These are phyloP conservation scores for Lepidium africanum DNA, from an alignment of 345 rosid species.

Conservation along the genomic window DNA sequence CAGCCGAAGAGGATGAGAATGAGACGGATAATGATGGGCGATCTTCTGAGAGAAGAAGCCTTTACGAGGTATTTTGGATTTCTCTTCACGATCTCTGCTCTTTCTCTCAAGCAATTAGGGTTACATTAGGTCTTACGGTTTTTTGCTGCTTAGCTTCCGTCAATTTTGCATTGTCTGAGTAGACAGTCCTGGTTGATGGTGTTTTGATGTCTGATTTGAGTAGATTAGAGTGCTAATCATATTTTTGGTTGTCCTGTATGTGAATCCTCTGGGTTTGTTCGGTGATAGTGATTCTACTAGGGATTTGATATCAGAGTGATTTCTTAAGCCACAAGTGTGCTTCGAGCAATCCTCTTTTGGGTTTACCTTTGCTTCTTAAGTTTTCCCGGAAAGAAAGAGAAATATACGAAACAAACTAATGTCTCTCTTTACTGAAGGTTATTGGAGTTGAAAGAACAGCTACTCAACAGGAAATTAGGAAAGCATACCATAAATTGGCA, in stretches of 20 bases:
- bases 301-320: not conserved
- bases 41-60: slow-evolving; percentile 32
- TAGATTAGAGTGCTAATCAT: not conserved
- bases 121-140: not conserved
- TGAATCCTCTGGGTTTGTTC: not conserved
- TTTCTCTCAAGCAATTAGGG: not conserved
- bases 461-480: slow-evolving; percentile 70
- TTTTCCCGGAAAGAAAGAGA: not conserved
- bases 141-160: not conserved
- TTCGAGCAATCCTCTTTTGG: not conserved
- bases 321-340: not conserved
- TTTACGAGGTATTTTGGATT: slow-evolving; percentile 47
- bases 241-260: not conserved
- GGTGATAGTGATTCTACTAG: not conserved
- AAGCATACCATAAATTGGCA: slow-evolving; percentile 76
- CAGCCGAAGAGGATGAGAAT: slow-evolving; percentile 26
- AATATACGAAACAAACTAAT: not conserved
- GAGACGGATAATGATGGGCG: slow-evolving; percentile 32
- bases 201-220: not conserved
- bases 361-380: too few relatives aligned
- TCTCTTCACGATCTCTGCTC: not conserved
- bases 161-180: not conserved
- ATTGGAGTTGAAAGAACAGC: slow-evolving; percentile 65
- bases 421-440: slow-evolving; percentile 34
- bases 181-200: not conserved